Evolutionary conservation across 179 eudicot genomes (phyloP).

Genomic region (Nepenthes alata): DNA sequence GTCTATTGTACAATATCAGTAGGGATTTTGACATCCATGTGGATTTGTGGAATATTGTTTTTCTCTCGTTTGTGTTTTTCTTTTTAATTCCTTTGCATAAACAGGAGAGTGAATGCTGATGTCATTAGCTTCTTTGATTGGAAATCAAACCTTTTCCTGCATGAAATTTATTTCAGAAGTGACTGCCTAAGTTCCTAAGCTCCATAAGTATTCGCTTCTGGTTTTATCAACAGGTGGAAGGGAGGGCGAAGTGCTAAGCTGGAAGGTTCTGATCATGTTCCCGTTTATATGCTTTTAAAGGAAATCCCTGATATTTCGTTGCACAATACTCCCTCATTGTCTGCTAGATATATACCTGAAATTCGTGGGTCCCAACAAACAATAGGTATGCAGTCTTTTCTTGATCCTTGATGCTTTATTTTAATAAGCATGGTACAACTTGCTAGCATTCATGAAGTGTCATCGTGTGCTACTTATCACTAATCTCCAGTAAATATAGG

Average conservation of each 20-base stretch:
- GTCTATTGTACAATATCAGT: too few relatives aligned
- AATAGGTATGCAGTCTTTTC: constrained; percentile 40
- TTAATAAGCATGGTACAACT: background rate
- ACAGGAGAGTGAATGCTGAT: background rate
- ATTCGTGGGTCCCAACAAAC: constrained; percentile 89
- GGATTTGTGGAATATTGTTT: too few relatives aligned
- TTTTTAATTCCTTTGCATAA: background rate
- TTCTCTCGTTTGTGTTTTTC: background rate
- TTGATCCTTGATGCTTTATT: background rate
- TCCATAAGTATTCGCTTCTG: background rate
- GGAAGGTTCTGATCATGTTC: constrained; percentile 97
- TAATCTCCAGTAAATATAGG: too few relatives aligned
- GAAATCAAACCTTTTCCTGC: background rate
- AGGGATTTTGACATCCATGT: too few relatives aligned
- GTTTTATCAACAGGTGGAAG: constrained; percentile 54
- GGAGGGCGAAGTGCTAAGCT: constrained; percentile 62
- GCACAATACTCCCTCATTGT: constrained; percentile 72
- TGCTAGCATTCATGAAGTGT: background rate
- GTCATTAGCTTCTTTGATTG: background rate
- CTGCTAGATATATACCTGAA: constrained; percentile 89
- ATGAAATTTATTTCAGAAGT: background rate
- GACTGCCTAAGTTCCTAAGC: background rate
- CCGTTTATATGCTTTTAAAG: constrained; percentile 52
- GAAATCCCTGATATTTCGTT: constrained; percentile 38
- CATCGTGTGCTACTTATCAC: background rate